A percentile compares a stretch with the other conserved stretches of the same genome.
These are phyloP conservation scores for Cicer cuneatum DNA, from an alignment of 306 rosid genomes.

Conservation along the genomic window DNA sequence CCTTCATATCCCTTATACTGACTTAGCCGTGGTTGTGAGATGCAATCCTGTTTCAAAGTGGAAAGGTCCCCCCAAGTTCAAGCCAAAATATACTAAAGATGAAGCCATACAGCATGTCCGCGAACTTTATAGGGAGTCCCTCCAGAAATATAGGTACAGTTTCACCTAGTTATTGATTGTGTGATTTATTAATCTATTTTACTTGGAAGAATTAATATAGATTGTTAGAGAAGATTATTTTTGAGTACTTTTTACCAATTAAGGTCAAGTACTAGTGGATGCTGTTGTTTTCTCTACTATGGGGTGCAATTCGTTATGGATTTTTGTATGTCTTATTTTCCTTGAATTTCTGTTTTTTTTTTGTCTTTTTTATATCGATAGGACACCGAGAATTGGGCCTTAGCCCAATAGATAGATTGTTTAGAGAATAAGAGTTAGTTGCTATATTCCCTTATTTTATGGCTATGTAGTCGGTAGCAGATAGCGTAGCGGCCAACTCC, in stretches of 20 bases:
- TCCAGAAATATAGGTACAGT: slow-evolving; percentile 69
- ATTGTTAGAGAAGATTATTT: slow-evolving; percentile 36
- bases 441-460: too few relatives aligned
- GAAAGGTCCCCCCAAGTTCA: slow-evolving; percentile 87
- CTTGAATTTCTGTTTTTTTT: background rate
- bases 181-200: slow-evolving; percentile 36
- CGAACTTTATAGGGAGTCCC: slow-evolving; percentile 74
- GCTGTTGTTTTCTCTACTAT: slow-evolving; percentile 23
- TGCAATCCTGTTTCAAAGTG: slow-evolving; percentile 96
- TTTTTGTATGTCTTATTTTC: slow-evolving; percentile 5
- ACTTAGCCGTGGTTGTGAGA: slow-evolving; percentile 79
- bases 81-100: slow-evolving; percentile 72
- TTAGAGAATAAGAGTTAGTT: too few relatives aligned
- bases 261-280: slow-evolving; percentile 23
- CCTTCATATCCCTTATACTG: slow-evolving; percentile 83
- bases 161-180: slow-evolving; percentile 33
- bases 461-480: too few relatives aligned
- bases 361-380: background rate
- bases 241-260: background rate
- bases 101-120: slow-evolving; percentile 87
- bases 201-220: slow-evolving; percentile 15
- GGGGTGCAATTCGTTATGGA: slow-evolving; percentile 9
- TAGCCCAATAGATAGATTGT: too few relatives aligned
- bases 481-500: too few relatives aligned
- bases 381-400: too few relatives aligned